Conservation (phyloP, 352 stramenopile species). For the Aphanomyces euteiches region DNA sequence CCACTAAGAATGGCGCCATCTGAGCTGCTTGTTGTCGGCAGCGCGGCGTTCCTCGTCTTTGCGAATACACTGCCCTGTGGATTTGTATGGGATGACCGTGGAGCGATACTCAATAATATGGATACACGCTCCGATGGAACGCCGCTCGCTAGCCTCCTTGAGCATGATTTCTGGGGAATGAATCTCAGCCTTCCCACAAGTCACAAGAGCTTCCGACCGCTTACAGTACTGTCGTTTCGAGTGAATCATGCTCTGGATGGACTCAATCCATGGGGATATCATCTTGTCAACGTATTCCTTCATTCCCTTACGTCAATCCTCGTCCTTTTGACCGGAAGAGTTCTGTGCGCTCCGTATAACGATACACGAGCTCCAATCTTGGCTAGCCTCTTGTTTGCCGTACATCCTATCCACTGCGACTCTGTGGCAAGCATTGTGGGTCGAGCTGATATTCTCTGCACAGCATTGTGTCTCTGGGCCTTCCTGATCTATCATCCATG, state of each 20-base stretch:
- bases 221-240: conserved; percentile 75
- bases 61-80: conserved; percentile 50
- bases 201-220: conserved; percentile 87
- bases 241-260: conserved; percentile 50
- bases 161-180: conserved; percentile 85
- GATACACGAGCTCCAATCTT: conserved; percentile 23
- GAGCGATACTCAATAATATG: conserved; percentile 60
- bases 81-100: conserved; percentile 89
- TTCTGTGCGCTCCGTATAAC: conserved; percentile 37
- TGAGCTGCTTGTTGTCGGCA: conserved; percentile 31
- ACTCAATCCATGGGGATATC: conserved; percentile 52
- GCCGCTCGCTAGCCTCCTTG: conserved; percentile 46
- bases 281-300: conserved; percentile 69
- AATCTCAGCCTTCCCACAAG: conserved; percentile 48
- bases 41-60: conserved; percentile 43
- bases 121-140: conserved; percentile 45
- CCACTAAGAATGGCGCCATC: neutral
- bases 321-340: conserved; percentile 32
- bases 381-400: conserved; percentile 79
- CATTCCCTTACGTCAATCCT: conserved; percentile 63
- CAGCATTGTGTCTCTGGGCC: conserved; percentile 54
- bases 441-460: conserved; percentile 84
- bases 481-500: conserved; percentile 52
- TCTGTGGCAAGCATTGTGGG: conserved; percentile 88
- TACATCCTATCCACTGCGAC: conserved; percentile 90